Evolutionary conservation across 192 early-diverging fungal species (phyloP).

Genomic region (Entrophospora sp.): DNA sequence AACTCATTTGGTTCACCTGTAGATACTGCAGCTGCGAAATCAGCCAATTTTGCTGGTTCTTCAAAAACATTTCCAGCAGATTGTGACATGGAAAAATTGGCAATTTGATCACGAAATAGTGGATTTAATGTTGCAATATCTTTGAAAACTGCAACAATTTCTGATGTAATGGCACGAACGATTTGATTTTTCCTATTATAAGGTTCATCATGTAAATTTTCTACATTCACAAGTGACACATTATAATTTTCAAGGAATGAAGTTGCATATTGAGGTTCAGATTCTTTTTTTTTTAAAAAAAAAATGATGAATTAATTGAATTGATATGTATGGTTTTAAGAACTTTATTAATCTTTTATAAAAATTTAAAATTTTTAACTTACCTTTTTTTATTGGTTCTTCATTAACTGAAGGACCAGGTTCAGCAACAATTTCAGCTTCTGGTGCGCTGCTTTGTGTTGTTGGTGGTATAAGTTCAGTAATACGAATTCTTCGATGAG

Average conservation of each 20-base stretch:
- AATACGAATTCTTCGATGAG: constrained; percentile 84
- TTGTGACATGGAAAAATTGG: constrained; percentile 92
- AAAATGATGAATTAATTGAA: too few species aligned
- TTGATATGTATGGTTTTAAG: too few species aligned
- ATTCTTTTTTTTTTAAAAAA: too few species aligned
- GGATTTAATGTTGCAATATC: constrained; percentile 94
- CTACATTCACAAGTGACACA: constrained; percentile 82
- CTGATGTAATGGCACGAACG: constrained; percentile 85
- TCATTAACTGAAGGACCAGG: constrained; percentile 20
- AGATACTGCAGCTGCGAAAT: constrained; percentile 95
- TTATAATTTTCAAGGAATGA: constrained; percentile 57
- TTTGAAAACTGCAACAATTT: constrained; percentile 93
- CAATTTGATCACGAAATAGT: constrained; percentile 96
- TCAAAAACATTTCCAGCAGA: constrained; percentile 92
- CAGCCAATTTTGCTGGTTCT: constrained; percentile 89
- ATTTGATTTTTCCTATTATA: constrained; percentile 80
- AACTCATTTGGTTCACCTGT: constrained; percentile 86
- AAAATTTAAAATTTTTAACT: too few species aligned
- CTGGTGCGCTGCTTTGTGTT: neutral
- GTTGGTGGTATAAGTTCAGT: constrained; percentile 53
- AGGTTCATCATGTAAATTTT: constrained; percentile 75
- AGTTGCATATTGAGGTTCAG: constrained; percentile 29
- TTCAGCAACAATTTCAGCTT: constrained; percentile 14
- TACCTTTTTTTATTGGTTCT: too few species aligned
- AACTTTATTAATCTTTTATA: too few species aligned